Percentiles rank a stretch among this genome's conserved stretches.
Conservation (phyloP, 176 grass and related monocot species). For the Pharus latifolius region DNA sequence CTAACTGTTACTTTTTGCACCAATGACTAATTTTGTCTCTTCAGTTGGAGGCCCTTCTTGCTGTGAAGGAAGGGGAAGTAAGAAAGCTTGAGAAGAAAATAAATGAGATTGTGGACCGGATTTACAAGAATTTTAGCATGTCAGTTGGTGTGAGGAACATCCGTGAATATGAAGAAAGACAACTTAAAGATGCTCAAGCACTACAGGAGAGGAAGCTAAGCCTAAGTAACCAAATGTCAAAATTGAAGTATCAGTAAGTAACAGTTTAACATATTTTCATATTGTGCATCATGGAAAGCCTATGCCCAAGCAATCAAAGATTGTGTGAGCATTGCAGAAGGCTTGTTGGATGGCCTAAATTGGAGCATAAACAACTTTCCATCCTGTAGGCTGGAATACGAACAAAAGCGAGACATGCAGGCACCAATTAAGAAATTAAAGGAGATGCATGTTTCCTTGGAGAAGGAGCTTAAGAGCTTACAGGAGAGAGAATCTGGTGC, state of each 20-base stretch:
- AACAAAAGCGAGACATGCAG: slow-evolving; percentile 87
- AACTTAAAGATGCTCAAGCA: slow-evolving; percentile 75
- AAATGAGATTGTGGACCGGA: slow-evolving; percentile 85
- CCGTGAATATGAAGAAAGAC: slow-evolving; percentile 96
- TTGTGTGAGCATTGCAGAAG: too few relatives aligned
- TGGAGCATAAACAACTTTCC: slow-evolving; percentile 6
- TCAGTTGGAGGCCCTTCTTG: slow-evolving; percentile 54
- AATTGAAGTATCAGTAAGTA: slow-evolving; percentile 99
- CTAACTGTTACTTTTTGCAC: slow-evolving; percentile 9
- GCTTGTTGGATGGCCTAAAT: not conserved
- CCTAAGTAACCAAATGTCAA: slow-evolving; percentile 87
- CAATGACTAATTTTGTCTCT: slow-evolving; percentile 29
- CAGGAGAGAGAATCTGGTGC: slow-evolving; percentile 70
- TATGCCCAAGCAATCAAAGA: too few relatives aligned
- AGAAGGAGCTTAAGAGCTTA: slow-evolving; percentile 67
- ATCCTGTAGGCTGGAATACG: slow-evolving; percentile 81
- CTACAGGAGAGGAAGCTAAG: slow-evolving; percentile 79
- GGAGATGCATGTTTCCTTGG: slow-evolving; percentile 50
- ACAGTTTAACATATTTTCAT: not conserved
- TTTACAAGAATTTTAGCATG: slow-evolving; percentile 89
- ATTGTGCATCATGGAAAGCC: not conserved
- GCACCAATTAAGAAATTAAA: slow-evolving; percentile 63
- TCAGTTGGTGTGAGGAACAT: slow-evolving; percentile 96
- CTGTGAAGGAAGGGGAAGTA: slow-evolving; percentile 61
- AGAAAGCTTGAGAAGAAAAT: slow-evolving; percentile 87